Evolutionary conservation across 495 filamentous ascomycete genomes (phyloP), one percentile per base, ranked within the genome.

Genomic region (Penicillium odoratum): DNA sequence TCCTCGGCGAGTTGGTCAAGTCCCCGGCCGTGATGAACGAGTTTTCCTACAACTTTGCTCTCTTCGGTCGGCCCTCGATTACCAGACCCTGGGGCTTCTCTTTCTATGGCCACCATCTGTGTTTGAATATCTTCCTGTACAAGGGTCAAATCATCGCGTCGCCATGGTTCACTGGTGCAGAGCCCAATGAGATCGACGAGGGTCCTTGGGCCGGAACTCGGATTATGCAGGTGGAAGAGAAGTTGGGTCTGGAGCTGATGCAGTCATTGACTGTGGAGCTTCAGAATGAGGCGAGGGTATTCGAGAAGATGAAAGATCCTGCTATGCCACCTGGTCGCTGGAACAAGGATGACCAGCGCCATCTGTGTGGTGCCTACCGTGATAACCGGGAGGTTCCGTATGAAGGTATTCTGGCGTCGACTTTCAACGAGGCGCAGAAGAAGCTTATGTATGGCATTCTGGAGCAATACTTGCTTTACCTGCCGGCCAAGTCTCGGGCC

Each of bases 101-200:
- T 0, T 86, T 90, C 69, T 92, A 88, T 75, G 89, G 88, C 18
- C 88, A 92, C 70, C 89, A 92, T 59, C 75, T 91, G 6, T 89
- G 86, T 53, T 73, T 91, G 25, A 83, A 83, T 66, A 74, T 89
- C 38, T 87, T 91, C 62, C 72, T 90, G 31, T 76, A 83, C 57
- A 73, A 70, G 34, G 69, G 73, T 6, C 85, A 88, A 65, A 81
- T 88, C 50, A 71, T 90, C 28, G 76, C 87, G 13, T 80, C 79
- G 10, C 89, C 89, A 3, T 88, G 83, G 74, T 92, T 92, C 71
- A 87, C 84, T 1, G 89, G 89, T 49, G 88, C 89, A 0, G 89
- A 92, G 71, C 89, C 89, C 0, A 89, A 91, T 51, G 61, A 83
- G 57, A 87, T 92, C 59, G 89, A 91, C 59, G 67, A 66, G 7